Evolutionary conservation across 2,329 filamentous ascomycete species (phyloP), one percentile per base, ranked within the genome.

Genomic region (Zymoseptoria passerinii): DNA sequence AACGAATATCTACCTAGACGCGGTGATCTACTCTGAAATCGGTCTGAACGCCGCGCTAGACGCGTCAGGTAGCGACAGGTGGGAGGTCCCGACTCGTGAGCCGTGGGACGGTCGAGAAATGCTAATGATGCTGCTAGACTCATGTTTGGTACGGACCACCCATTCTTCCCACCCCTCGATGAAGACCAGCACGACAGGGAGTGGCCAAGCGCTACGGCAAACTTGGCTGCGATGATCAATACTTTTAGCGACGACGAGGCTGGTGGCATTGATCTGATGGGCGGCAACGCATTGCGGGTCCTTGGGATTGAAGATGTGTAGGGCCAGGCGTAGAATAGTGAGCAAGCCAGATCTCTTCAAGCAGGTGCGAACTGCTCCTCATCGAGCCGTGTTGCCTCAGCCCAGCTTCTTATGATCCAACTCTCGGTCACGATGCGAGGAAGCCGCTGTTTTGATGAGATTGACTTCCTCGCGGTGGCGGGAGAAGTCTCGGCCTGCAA

Each of bases 351-450:
- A 8, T 35, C 49, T 53, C 18, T n/a, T 57, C 52, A 54, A 7
- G 28, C 23, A 27, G 27, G 57, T 35, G 44, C 49, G 49, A 44
- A 58, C 5, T 50, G 60, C 58, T 92, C 89, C 75, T 96, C 92
- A 64, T 95, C 90, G 52, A 96, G 71, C 61, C 88, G 68, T 0
- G 90, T 95, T 63, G 79, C 80, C 71, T 92, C 89, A 59, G 78
- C 78, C 90, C 92, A 96, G 67, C 89, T 89, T 55, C 88, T 84
- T 54, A 86, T 80, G 0, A 96, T 74, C 94, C 94, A 99, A 13
- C 78, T 77, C 8, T 79, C 71, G 0, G 76, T 81, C 1, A 96
- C 87, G 6, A 92, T 74, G 63, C 89, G 79, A 0, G 92, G 89
- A 40, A 91, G 73, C 52, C 69, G 75, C 55, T 70, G 75, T 28